Percentiles rank a stretch among this genome's conserved stretches.
Evolutionary conservation across 164 flowering plant species (phyloP).

Genomic region (Aristolochia contorta): DNA sequence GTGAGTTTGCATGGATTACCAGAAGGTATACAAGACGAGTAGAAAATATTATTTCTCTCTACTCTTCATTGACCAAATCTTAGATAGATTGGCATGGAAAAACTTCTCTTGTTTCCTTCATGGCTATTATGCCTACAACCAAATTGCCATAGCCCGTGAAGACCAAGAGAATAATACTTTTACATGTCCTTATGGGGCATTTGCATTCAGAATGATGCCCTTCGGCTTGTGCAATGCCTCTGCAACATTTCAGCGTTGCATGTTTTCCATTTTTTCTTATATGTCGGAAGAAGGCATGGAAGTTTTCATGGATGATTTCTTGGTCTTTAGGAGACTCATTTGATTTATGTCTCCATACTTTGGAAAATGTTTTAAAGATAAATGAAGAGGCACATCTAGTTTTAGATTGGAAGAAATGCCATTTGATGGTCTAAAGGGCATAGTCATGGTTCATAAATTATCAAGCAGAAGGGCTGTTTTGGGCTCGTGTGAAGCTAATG

Average conservation of each 20-base stretch:
- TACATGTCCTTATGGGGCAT: not conserved
- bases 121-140: not conserved
- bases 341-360: not conserved
- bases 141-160: not conserved
- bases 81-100: not conserved
- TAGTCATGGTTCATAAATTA: not conserved
- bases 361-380: no score
- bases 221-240: not conserved
- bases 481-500: no score
- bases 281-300: not conserved
- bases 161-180: not conserved
- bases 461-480: not conserved
- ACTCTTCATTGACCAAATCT: not conserved
- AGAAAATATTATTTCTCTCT: not conserved
- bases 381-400: no score
- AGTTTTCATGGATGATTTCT: slow-evolving; percentile 1
- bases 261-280: not conserved
- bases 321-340: not conserved
- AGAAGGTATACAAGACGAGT: not conserved
- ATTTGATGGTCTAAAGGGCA: not conserved
- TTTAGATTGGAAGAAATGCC: no score
- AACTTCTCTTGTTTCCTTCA: not conserved
- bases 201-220: no score
- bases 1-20: not conserved
- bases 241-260: not conserved